A percentile compares a stretch with the other conserved stretches of the same genome.
Conservation (phyloP, 2,329 filamentous ascomycete species). For the Hypoxylon sp. region DNA sequence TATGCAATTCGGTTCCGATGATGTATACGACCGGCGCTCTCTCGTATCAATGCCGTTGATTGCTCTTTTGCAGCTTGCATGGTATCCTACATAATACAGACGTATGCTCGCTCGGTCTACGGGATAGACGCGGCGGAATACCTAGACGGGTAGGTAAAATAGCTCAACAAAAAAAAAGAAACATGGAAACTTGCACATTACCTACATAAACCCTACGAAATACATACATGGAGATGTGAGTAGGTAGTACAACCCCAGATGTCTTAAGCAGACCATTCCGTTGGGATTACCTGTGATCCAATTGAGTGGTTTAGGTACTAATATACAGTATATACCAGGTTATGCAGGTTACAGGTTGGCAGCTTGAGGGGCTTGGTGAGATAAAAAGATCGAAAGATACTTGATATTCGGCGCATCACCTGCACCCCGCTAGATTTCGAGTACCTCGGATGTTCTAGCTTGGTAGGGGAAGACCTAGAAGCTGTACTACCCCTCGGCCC, state of each 20-base stretch:
- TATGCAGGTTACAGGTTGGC: background rate
- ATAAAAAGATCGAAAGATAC: background rate
- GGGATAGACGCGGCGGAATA: conserved; percentile 3
- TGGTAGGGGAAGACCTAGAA: background rate
- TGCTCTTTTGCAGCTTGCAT: conserved; percentile 18
- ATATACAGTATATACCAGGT: no score
- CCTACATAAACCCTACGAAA: conserved; percentile 1
- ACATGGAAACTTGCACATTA: no score
- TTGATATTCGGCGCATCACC: background rate
- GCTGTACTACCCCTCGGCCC: conserved; percentile 18
- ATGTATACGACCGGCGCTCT: conserved; percentile 24
- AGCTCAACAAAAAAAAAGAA: conserved; percentile 19
- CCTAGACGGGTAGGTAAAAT: conserved; percentile 12
- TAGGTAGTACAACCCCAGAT: background rate
- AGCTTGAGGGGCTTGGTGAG: no score
- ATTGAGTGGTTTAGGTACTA: background rate
- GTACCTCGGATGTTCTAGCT: background rate
- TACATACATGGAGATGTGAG: conserved; percentile 10
- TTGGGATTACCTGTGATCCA: conserved; percentile 23
- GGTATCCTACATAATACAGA: conserved; percentile 1
- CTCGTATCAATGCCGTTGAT: conserved; percentile 17
- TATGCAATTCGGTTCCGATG: conserved; percentile 10
- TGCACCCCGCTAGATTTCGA: background rate
- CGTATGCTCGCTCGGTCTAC: background rate
- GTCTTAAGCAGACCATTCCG: conserved; percentile 15